Base-by-base conservation (phyloP, 2,329 filamentous ascomycete genomes). In the Alternaria atra region DNA sequence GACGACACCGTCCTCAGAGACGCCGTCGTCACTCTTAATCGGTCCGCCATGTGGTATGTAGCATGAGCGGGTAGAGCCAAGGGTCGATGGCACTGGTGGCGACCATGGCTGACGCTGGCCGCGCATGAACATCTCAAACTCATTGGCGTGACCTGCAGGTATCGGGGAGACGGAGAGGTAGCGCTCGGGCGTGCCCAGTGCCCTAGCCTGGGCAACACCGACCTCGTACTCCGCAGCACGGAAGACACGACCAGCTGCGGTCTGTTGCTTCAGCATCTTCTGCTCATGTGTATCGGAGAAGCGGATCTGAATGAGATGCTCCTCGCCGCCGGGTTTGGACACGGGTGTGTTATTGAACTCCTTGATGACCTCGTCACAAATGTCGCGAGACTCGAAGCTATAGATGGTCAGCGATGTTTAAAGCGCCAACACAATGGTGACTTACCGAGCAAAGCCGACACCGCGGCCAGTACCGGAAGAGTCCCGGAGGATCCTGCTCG, bases 241-340 rank as follows among this genome's bases (percentile, higher is more conserved):
- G 82, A 97, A 98, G 75, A 97, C 93, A 63, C 95, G 93, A 59
- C 94, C 92, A 77, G 97, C 93, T 32, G 95, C 93, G 42, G 94
- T 98, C 77, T 97, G 91, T 66, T 95, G 91, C 86, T 99, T 99
- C 70, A 99, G 86, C 76, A 95, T 89, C 84, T 99, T 99, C 80
- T 99, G 95, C 64, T 94, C 91, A 56, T 95, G 92, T 37, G 95
- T 99, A 76, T 99, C 95, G 65, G 96, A 94, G 78, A 97, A 99
- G 67, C 95, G 94, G 70, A 99, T 93, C 81, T 97, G 94, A 65
- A 94, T 89, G 67, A 95, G 87, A 29, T 90, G 89, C 73, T 97
- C 92, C 34, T 91, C 89, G 40, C 91, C 91, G 67, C 73, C 75
- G 30, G 87, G 83, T 69, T 89, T 84, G 34, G 79, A 75, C 64